Evolutionary conservation across 108 stramenopile species (phyloP).

Genomic region (Hondaea fermentalgiana): DNA sequence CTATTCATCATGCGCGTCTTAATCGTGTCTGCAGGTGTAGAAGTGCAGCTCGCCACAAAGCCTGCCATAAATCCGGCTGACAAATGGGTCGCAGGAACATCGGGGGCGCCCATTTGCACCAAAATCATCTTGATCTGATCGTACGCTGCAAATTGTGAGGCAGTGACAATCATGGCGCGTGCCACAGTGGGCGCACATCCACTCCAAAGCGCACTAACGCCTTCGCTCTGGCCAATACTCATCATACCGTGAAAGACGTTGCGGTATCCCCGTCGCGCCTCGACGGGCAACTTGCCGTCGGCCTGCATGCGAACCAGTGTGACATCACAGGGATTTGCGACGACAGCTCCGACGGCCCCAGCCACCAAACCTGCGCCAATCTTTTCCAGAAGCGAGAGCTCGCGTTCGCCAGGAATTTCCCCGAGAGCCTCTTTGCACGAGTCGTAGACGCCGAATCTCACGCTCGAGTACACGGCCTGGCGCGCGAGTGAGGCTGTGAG

Average conservation of each 20-base stretch:
- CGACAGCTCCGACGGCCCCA: slow-evolving; percentile 7
- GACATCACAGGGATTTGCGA: slow-evolving; percentile 23
- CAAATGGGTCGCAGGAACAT: background rate
- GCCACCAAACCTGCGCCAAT: background rate
- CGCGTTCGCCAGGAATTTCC: background rate
- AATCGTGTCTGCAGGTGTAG: slow-evolving; percentile 1
- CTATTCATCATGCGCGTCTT: slow-evolving; percentile 14
- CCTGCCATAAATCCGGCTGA: background rate
- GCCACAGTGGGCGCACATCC: background rate
- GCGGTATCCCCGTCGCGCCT: background rate
- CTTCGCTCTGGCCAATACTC: background rate
- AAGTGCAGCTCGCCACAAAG: background rate
- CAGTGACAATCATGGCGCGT: slow-evolving; percentile 7
- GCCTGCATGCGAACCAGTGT: slow-evolving; percentile 18
- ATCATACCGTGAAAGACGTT: background rate
- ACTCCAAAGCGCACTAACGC: background rate
- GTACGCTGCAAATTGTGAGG: slow-evolving; percentile 8
- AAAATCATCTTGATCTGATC: background rate
- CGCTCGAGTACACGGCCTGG: slow-evolving; percentile 9
- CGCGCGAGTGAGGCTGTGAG: background rate
- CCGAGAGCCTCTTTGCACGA: slow-evolving; percentile 4
- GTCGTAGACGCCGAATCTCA: slow-evolving; percentile 18
- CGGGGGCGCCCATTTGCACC: background rate
- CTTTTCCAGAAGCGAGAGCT: background rate
- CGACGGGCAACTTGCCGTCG: background rate